Base-by-base conservation (phyloP, 169 alveolate genomes). In the Eimeria maxima region DNA sequence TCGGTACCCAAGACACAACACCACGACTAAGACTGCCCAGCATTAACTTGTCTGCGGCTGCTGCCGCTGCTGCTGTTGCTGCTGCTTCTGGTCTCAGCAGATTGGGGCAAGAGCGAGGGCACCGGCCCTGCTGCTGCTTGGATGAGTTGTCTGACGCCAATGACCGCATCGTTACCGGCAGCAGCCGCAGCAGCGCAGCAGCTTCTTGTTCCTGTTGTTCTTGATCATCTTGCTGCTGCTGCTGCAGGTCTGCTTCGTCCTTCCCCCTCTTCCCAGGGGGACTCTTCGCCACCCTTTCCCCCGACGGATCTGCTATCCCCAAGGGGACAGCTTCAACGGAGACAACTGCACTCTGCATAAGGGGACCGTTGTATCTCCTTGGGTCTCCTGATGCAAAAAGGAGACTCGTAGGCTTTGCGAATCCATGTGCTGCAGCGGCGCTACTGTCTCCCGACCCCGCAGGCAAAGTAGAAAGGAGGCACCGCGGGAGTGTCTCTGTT, bases 41-140 rank as follows among this genome's bases (percentile, higher is more conserved):
- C 91, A 83, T 16, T 4, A 78, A 74, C 91, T 83, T 55, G 53
- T 83, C 73, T 3, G 91, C 91, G 14, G 73, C 47, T 20, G 91
- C 45, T 20, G 42, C 60, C 18, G 86, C 60, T 60, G 69, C 69
- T 60, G 69, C n/a, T 24, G 44, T n/a, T 71, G 83, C 24, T 38
- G 83, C 18, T 71, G n/a, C 45, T 71, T 11, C 10, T 53, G 60
- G 2, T 0, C 60, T 3, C 60, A 6, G 91, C 47, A 83, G n/a
- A n/a, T 83, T 38, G 13, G 91, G 91, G 50, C 91, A 83, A 20
- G 91, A 83, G 53, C 42, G 11, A 20, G 91, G 91, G 73, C 60
- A 67, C 24, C 71, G 91, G 14, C 18, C 60, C 47, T 47, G 74
- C 47, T 47, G 74, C 91, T 44, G 53, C 88, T 47, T 42, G 16